A percentile compares a stretch with the other conserved stretches of the same genome.
Evolutionary conservation across 768 basidiomycete genomes (phyloP).

Genomic region (Dictyophora rubrovolvata): DNA sequence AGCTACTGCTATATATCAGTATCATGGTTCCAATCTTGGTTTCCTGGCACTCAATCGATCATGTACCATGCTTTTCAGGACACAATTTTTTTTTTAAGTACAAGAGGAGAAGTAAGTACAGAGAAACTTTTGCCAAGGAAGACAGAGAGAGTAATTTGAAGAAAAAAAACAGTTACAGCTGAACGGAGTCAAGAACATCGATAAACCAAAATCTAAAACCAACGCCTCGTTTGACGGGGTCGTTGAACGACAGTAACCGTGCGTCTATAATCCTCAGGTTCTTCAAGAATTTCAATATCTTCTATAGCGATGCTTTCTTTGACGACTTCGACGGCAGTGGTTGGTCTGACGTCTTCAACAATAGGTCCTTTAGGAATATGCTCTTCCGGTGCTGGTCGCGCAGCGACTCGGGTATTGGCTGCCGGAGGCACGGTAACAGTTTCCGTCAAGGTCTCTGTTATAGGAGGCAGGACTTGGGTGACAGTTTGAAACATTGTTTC

Average conservation of each 20-base stretch:
- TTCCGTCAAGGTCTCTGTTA: constrained; percentile 34
- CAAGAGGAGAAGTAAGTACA: no score
- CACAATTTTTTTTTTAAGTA: no score
- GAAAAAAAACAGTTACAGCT: neutral
- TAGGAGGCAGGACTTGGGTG: constrained; percentile 21
- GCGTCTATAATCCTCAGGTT: constrained; percentile 26
- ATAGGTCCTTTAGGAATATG: constrained; percentile 32
- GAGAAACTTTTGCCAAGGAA: no score
- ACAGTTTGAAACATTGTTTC: constrained; percentile 46
- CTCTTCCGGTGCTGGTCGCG: constrained; percentile 60
- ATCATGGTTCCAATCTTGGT: no score
- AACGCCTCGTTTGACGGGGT: constrained; percentile 35
- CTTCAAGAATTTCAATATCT: constrained; percentile 33
- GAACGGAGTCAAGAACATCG: constrained; percentile 15
- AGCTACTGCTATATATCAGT: no score
- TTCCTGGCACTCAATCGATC: no score
- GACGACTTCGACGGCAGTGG: constrained; percentile 57
- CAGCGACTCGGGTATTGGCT: constrained; percentile 67
- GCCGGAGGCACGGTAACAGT: constrained; percentile 66
- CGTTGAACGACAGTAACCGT: constrained; percentile 20
- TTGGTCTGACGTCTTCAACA: constrained; percentile 26
- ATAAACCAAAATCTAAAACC: no score
- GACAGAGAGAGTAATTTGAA: neutral
- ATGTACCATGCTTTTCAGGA: no score
- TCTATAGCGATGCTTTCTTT: constrained; percentile 35